Conservation (phyloP, 2,329 filamentous ascomycete genomes). For the Fusarium longipes region DNA sequence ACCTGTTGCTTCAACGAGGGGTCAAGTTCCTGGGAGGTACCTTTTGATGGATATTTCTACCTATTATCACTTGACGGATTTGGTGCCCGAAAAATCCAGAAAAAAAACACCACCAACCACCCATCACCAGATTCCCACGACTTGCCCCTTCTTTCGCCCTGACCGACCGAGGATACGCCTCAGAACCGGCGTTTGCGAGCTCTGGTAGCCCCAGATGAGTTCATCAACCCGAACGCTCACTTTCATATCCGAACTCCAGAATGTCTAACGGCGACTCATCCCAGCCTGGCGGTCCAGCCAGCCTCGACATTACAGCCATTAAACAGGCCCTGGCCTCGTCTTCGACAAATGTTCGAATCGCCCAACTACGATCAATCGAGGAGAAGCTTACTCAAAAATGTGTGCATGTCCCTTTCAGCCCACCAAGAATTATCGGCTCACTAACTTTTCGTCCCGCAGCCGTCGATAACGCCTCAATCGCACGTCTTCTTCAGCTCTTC, state of each 20-base stretch:
- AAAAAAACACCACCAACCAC: slow-evolving; percentile 33
- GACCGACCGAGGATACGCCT: slow-evolving; percentile 32
- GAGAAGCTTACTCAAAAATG: slow-evolving; percentile 67
- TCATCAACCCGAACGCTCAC: slow-evolving; percentile 36
- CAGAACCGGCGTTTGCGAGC: slow-evolving; percentile 33
- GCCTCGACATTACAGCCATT: slow-evolving; percentile 62
- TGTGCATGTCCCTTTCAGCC: slow-evolving; percentile 50
- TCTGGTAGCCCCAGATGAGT: slow-evolving; percentile 52
- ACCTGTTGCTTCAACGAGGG: slow-evolving; percentile 36
- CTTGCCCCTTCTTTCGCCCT: slow-evolving; percentile 2
- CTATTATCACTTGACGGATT: slow-evolving; percentile 40
- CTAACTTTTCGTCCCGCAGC: slow-evolving; percentile 51
- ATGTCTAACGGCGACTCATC: slow-evolving; percentile 55
- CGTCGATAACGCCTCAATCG: slow-evolving; percentile 61
- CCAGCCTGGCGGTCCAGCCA: slow-evolving; percentile 56
- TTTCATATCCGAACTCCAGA: slow-evolving; percentile 42
- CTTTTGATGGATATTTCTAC: slow-evolving; percentile 33
- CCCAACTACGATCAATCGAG: slow-evolving; percentile 66
- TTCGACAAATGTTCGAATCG: slow-evolving; percentile 67
- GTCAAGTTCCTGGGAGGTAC: slow-evolving; percentile 29
- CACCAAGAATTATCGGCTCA: slow-evolving; percentile 15
- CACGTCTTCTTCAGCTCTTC: slow-evolving; percentile 74
- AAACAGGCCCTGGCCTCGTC: slow-evolving; percentile 68
- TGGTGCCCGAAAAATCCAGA: slow-evolving; percentile 35
- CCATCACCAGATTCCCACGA: slow-evolving; percentile 15